Conservation (phyloP, 768 basidiomycete genomes). For the Hebeloma cylindrosporum region DNA sequence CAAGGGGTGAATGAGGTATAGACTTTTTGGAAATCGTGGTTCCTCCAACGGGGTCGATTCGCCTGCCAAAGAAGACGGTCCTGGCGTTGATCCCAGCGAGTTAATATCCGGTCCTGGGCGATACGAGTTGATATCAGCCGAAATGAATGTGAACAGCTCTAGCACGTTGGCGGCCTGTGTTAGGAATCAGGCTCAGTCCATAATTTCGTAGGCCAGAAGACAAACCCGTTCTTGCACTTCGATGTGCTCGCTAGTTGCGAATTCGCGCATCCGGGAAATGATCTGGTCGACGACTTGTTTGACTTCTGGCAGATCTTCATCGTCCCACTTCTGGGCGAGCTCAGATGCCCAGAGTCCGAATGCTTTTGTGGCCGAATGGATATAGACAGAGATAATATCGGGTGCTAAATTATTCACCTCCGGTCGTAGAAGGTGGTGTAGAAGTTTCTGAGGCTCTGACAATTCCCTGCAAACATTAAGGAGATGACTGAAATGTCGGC, state of each 20-base stretch:
- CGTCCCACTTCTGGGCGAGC: conserved; percentile 74
- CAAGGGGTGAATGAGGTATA: conserved; percentile 82
- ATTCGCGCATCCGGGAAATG: conserved; percentile 54
- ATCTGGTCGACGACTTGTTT: conserved; percentile 64
- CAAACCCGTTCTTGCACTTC: conserved; percentile 92
- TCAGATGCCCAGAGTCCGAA: conserved; percentile 85
- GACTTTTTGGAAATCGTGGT: conserved; percentile 80
- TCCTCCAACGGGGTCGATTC: conserved; percentile 36
- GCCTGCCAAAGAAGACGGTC: conserved; percentile 36
- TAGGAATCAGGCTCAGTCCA: conserved; percentile 1
- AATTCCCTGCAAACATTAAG: conserved; percentile 55
- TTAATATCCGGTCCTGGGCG: conserved; percentile 38
- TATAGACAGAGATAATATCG: conserved; percentile 72
- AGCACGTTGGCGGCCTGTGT: conserved; percentile 84
- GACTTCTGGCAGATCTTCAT: conserved; percentile 64
- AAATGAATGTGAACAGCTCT: conserved; percentile 74
- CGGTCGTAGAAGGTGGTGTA: conserved; percentile 67
- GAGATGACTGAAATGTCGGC: neutral
- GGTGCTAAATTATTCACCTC: conserved; percentile 55
- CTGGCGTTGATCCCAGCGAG: conserved; percentile 35
- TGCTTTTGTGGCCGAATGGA: conserved; percentile 83
- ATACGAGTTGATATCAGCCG: conserved; percentile 65
- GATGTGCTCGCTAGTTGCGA: conserved; percentile 64
- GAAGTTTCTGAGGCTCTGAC: conserved; percentile 70
- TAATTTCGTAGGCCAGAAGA: conserved; percentile 13